Evolutionary conservation across 1,284 basidiomycete species (phyloP), one percentile per base, ranked within the genome.

Genomic region (Ustilago tritici): DNA sequence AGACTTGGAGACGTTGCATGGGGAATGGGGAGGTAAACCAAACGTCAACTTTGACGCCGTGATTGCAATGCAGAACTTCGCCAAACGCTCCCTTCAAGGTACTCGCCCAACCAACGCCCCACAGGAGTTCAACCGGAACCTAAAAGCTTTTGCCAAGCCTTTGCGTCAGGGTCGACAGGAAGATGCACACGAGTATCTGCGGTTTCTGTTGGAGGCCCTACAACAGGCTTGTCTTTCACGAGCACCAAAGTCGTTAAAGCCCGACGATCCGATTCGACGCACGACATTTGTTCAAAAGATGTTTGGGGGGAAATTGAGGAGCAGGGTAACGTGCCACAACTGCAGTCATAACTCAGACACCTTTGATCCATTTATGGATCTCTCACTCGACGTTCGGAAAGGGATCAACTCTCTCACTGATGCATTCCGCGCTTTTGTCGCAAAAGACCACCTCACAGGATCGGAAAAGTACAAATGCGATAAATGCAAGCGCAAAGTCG

Each of bases 401-500:
- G 90, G 89, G 52, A 89, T 89, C 54, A 88, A 89, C 61, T 89
- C 89, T 3, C 83, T 99, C 53, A 90, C 89, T 81, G 91, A 93
- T 19, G 95, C 95, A 11, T 88, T 99, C 74, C 89, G 90, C 47
- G 92, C 91, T 74, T 98, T 98, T 82, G 91, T 93, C 23, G 91
- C 91, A 19, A 89, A 93, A 57, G 97, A 99, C 83, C 88, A 90
- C 78, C 87, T 99, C 61, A 93, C 91, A 67, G 97, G 96, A 0
- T 91, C 92, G 6, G 95, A 99, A 89, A 97, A 97, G 88, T 99
- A 99, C 88, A 94, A 95, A 85, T 99, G 97, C 87, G 96, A 99
- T 86, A 94, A 93, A 84, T 97, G 95, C 89, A 95, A 95, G 87
- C 92, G 91, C 83, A 89, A 91, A 55, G 95, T 96, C 55, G 90